Percentiles rank a stretch among this genome's conserved stretches.
These are phyloP conservation scores for Selenicereus undatus DNA, from an alignment of 148 eudicot genomes.

Conservation along the genomic window DNA sequence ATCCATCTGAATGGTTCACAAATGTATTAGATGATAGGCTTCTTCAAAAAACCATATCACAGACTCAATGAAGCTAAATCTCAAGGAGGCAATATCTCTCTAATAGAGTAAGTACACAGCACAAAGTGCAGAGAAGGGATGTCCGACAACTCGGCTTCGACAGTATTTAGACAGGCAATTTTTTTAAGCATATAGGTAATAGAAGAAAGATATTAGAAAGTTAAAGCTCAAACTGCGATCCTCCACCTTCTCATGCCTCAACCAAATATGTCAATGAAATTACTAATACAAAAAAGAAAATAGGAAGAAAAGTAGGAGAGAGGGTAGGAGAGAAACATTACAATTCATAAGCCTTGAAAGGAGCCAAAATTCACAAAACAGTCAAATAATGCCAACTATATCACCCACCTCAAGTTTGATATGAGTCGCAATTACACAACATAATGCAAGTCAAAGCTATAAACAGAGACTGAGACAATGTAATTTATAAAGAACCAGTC, in stretches of 20 bases:
- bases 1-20: neutral
- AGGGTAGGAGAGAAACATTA: neutral
- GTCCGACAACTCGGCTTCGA: neutral
- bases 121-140: neutral
- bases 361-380: constrained; percentile 1
- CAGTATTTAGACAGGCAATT: neutral
- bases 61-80: neutral
- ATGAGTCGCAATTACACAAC: neutral
- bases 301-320: neutral
- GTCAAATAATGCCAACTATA: neutral
- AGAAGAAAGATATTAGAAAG: neutral
- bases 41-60: neutral
- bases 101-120: neutral
- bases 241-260: neutral
- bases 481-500: too few species aligned
- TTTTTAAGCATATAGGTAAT: neutral
- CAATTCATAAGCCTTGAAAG: neutral
- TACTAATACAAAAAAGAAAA: neutral
- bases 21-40: neutral
- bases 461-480: neutral
- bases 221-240: neutral
- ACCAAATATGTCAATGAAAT: neutral
- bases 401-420: neutral
- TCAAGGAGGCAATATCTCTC: neutral
- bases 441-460: constrained; percentile 1